Evolutionary conservation across 495 filamentous ascomycete species (phyloP).

Genomic region (Neurospora discreta): DNA sequence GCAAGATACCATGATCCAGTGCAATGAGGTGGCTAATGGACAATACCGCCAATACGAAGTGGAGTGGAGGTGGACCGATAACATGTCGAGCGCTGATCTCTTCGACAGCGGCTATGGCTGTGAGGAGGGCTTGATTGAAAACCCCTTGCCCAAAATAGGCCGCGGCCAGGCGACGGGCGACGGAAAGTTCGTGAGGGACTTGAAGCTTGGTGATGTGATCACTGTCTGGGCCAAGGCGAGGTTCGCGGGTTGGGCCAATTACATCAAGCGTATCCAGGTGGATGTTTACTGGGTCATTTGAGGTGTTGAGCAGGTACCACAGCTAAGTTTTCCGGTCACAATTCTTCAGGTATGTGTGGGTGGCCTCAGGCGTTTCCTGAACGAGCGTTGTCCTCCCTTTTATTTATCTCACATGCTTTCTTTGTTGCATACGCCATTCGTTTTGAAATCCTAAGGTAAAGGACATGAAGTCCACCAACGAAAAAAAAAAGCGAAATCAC

Average conservation of each 20-base stretch:
- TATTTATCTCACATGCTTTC: background rate
- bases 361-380: background rate
- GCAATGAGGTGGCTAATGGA: conserved; percentile 32
- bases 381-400: background rate
- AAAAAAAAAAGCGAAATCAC: background rate
- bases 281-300: conserved; percentile 55
- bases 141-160: conserved; percentile 29
- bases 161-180: conserved; percentile 44
- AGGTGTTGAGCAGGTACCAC: background rate
- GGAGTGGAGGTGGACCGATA: conserved; percentile 45
- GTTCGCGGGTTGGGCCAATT: conserved; percentile 52
- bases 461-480: background rate
- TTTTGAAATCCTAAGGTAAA: background rate
- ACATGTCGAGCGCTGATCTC: conserved; percentile 21
- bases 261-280: conserved; percentile 43
- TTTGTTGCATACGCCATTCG: background rate
- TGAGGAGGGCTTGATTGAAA: conserved; percentile 18
- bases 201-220: conserved; percentile 54
- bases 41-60: conserved; percentile 33
- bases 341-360: background rate
- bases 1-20: conserved; percentile 37
- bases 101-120: background rate
- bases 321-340: background rate
- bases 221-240: conserved; percentile 53
- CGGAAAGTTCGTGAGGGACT: conserved; percentile 42